Evolutionary conservation across 441 rosid genomes (phyloP).

Genomic region (Populus tomentosa): DNA sequence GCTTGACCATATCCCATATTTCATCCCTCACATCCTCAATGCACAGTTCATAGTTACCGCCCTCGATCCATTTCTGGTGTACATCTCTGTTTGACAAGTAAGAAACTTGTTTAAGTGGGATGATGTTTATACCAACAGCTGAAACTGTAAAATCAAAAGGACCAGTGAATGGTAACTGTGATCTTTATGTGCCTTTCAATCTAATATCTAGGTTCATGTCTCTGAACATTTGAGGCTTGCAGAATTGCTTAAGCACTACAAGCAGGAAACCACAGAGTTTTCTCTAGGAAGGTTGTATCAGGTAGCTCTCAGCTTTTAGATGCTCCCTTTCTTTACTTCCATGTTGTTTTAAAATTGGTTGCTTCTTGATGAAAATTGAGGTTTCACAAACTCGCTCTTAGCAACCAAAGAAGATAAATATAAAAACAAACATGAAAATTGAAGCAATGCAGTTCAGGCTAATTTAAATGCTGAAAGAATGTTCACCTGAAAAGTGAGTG

Average conservation of each 20-base stretch:
- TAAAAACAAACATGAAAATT: not conserved
- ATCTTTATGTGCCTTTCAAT: not conserved
- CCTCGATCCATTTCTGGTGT: constrained; percentile 98
- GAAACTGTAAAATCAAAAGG: not conserved
- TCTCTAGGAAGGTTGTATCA: constrained; percentile 93
- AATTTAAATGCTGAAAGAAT: not conserved
- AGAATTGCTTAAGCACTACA: constrained; percentile 54
- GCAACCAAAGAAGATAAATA: not conserved
- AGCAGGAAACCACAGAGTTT: constrained; percentile 82
- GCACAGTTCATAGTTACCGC: constrained; percentile 94
- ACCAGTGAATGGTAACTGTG: not conserved
- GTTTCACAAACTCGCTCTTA: not conserved
- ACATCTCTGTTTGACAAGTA: constrained; percentile 63
- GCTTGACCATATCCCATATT: constrained; percentile 99
- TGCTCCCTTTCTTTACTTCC: constrained; percentile 99
- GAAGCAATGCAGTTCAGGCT: not conserved
- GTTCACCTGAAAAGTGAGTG: constrained; percentile 94
- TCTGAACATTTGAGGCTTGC: constrained; percentile 69
- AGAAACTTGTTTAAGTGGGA: not conserved
- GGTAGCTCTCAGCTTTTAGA: constrained; percentile 68
- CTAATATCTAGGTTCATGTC: constrained; percentile 29
- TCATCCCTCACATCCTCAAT: constrained; percentile 97
- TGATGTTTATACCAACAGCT: not conserved
- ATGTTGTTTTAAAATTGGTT: constrained; percentile 2
- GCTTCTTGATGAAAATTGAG: not conserved